Evolutionary conservation across 78 protist genomes (phyloP).

Genomic region (Emiliania huxleyi): DNA sequence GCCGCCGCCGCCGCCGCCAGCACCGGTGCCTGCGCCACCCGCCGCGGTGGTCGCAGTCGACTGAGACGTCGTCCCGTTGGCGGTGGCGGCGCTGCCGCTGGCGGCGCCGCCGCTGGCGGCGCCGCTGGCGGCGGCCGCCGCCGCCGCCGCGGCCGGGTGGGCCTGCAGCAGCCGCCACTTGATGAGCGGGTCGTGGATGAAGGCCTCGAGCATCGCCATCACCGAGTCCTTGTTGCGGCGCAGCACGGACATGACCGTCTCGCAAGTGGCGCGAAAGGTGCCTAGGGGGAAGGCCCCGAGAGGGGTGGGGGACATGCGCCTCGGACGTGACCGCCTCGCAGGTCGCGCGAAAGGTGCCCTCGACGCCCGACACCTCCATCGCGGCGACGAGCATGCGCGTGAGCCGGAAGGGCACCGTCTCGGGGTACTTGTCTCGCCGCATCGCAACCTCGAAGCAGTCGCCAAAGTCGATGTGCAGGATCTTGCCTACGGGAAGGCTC

Average conservation of each 20-base stretch:
- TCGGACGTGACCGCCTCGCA: conserved; percentile 92
- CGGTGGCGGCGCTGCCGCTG: too few species aligned
- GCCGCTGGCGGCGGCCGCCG: too few species aligned
- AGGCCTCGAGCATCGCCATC: conserved; percentile 99
- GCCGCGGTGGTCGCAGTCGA: too few species aligned
- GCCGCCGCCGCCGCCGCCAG: too few species aligned
- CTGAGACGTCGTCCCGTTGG: too few species aligned
- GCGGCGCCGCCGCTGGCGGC: too few species aligned
- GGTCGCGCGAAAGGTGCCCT: conserved; percentile 94
- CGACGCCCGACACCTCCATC: conserved; percentile 95
- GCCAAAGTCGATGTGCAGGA: conserved; percentile 98
- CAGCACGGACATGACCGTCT: conserved; percentile 89
- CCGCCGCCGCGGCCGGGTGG: too few species aligned
- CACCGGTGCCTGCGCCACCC: too few species aligned
- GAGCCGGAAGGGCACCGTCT: conserved; percentile 97
- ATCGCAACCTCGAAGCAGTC: conserved; percentile 93
- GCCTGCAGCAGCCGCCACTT: conserved; percentile 89
- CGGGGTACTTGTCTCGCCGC: conserved; percentile 96
- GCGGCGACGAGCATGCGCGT: conserved; percentile 98
- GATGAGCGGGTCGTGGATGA: conserved; percentile 98
- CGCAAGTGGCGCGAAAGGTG: conserved; percentile 92
- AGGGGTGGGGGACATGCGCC: too few species aligned
- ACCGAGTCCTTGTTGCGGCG: conserved; percentile 89
- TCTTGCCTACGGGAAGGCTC: too few species aligned
- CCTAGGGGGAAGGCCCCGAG: too few species aligned